Evolutionary conservation across 2,329 filamentous ascomycete species (phyloP).

Genomic region (Colletotrichum gigasporum): DNA sequence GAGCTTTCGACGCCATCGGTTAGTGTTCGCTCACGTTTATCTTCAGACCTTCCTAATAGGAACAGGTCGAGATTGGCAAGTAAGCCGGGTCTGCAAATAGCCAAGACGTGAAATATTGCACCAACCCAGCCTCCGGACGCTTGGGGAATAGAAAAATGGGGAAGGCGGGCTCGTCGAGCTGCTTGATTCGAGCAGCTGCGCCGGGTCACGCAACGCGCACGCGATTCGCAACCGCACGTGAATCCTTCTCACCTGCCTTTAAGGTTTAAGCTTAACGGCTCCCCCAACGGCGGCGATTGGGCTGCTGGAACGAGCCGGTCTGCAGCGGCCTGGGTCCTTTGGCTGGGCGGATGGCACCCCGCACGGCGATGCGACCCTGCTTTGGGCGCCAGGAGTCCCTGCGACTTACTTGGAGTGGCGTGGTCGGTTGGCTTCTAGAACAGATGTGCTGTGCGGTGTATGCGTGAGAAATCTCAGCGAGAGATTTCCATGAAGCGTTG

Average conservation of each 20-base stretch:
- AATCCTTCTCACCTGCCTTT: constrained; percentile 28
- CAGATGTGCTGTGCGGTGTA: neutral
- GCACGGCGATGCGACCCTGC: neutral
- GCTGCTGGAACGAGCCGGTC: constrained; percentile 16
- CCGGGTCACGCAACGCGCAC: constrained; percentile 14
- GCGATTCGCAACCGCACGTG: neutral
- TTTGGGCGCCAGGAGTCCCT: neutral
- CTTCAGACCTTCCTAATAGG: constrained; percentile 11
- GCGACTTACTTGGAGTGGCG: neutral
- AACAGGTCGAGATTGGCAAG: neutral
- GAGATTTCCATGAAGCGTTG: neutral
- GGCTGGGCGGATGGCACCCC: neutral
- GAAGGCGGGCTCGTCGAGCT: neutral
- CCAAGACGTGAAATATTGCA: neutral
- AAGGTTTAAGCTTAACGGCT: constrained; percentile 31
- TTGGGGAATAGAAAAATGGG: neutral
- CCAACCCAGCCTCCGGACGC: no score
- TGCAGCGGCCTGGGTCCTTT: neutral
- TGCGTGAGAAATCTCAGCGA: neutral
- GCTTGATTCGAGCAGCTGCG: neutral
- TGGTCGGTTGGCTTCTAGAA: neutral
- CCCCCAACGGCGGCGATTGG: neutral
- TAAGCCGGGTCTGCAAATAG: neutral
- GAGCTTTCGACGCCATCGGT: neutral
- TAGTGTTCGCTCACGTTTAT: neutral